Evolutionary conservation across 108 stramenopile species (phyloP).

Genomic region (Nitzschia sp.): DNA sequence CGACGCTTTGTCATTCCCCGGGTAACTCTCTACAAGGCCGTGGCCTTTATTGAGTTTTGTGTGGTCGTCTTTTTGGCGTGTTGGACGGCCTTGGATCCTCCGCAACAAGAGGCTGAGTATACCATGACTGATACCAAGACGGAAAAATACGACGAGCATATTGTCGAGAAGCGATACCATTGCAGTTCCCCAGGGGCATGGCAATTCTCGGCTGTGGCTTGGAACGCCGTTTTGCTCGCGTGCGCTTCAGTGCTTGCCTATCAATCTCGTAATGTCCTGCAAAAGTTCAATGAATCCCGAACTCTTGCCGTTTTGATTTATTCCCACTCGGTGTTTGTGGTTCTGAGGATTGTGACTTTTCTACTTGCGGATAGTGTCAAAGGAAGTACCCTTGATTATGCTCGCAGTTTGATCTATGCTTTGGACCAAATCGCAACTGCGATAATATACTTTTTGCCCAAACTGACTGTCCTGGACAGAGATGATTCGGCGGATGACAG

Average conservation of each 20-base stretch:
- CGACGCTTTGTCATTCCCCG: slow-evolving; percentile 31
- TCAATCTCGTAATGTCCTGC: slow-evolving; percentile 33
- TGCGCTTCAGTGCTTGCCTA: slow-evolving; percentile 37
- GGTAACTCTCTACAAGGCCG: slow-evolving; percentile 22
- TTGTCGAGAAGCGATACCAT: slow-evolving; percentile 13
- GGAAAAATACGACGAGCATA: neutral
- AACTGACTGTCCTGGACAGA: slow-evolving; percentile 3
- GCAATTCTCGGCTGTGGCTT: slow-evolving; percentile 8
- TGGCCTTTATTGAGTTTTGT: slow-evolving; percentile 8
- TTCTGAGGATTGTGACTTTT: slow-evolving; percentile 10
- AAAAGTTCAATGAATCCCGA: slow-evolving; percentile 46
- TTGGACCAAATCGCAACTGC: slow-evolving; percentile 13
- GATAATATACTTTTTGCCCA: slow-evolving; percentile 26
- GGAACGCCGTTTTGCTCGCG: slow-evolving; percentile 29
- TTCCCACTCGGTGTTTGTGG: slow-evolving; percentile 37
- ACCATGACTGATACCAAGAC: slow-evolving; percentile 2
- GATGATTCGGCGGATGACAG: neutral
- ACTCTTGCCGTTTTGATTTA: slow-evolving; percentile 38
- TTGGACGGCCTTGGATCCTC: slow-evolving; percentile 35
- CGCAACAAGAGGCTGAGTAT: slow-evolving; percentile 3
- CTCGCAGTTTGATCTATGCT: slow-evolving; percentile 11
- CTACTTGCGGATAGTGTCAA: neutral
- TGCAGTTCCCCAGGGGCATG: slow-evolving; percentile 8
- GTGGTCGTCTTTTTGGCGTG: slow-evolving; percentile 28
- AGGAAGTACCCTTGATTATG: neutral